Conservation (phyloP, 164 flowering plant species). For the Nelumbo lutea region DNA sequence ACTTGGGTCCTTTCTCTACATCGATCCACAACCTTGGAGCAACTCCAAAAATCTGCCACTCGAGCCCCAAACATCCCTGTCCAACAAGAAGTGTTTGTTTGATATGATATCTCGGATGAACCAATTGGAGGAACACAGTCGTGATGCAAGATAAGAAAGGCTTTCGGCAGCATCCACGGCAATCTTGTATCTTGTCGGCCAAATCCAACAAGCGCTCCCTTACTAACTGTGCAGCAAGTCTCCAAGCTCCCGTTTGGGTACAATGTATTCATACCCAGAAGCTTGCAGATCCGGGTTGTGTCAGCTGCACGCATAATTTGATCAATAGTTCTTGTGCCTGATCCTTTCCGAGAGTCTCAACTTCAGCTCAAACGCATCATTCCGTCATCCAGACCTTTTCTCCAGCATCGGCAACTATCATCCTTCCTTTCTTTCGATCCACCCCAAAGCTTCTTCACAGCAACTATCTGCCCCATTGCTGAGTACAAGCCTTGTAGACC, state of each 20-base stretch:
- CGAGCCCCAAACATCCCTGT: slow-evolving; percentile 54
- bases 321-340: slow-evolving; percentile 74
- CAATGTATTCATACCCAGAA: no score
- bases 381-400: slow-evolving; percentile 21
- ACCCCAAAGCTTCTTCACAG: slow-evolving; percentile 65
- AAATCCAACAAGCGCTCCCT: slow-evolving; percentile 48
- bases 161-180: slow-evolving; percentile 73
- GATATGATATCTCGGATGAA: no score
- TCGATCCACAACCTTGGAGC: slow-evolving; percentile 49
- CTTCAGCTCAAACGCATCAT: slow-evolving; percentile 54
- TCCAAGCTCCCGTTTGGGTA: no score
- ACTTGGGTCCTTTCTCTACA: slow-evolving; percentile 32
- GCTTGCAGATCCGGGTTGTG: slow-evolving; percentile 43
- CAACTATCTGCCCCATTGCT: slow-evolving; percentile 57
- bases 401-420: slow-evolving; percentile 6
- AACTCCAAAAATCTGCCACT: slow-evolving; percentile 72
- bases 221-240: slow-evolving; percentile 54
- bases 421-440: slow-evolving; percentile 23
- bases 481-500: slow-evolving; percentile 59
- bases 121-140: slow-evolving; percentile 70
- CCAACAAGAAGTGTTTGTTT: no score
- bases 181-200: slow-evolving; percentile 56
- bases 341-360: slow-evolving; percentile 65
- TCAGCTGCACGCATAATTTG: slow-evolving; percentile 63
- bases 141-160: slow-evolving; percentile 67